Base-by-base conservation (phyloP, 2,329 filamentous ascomycete species). In the Cladosporium sp. region DNA sequence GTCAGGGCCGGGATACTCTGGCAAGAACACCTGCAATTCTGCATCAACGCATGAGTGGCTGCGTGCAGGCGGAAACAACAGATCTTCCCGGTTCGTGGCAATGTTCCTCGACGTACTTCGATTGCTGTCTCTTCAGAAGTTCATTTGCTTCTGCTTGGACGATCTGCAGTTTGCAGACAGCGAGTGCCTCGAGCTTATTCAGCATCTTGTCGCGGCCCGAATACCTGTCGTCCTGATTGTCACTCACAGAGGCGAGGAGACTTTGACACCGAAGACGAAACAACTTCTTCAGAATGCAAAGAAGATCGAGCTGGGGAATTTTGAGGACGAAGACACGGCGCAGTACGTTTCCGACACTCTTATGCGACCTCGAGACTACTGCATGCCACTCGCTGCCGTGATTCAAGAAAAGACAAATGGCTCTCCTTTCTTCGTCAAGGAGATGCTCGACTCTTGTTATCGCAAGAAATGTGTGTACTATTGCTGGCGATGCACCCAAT, bases 91-190 rank as follows among this genome's bases (percentile, higher is more conserved):
- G 11, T 78, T 95, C 50, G 87, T 92, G 77, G 92, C 90, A 62
- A 91, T 88, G 1, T 92, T 94, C 59, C 72, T 95, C 39, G 91
- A 96, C 58, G 85, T 95, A 8, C 69, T 96, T 43, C 81, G 88
- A 46, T 80, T 94, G 36, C 83, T 97, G 49, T 86, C 88, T 0
- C 77, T 84, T 16, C 84, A 91, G 64, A 93, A 91, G 60, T 83
- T 95, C 60, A 90, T 95, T 48, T 94, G 88, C 62, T 84, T 95
- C 59, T 90, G 84, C 59, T 71, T 96, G 22, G 92, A 96, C 62
- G 92, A 96, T 67, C 72, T 96, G 27, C 90, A 96, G 60, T 93
- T 89, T 66, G 89, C 90, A 6, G 92, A 96, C 63, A 81, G 86
- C 20, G 92, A 96, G 66, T 93, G 86, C 12, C 71, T 93, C 41